Conservation (phyloP, 2,329 filamentous ascomycete species). For the Colletotrichum viniferum region DNA sequence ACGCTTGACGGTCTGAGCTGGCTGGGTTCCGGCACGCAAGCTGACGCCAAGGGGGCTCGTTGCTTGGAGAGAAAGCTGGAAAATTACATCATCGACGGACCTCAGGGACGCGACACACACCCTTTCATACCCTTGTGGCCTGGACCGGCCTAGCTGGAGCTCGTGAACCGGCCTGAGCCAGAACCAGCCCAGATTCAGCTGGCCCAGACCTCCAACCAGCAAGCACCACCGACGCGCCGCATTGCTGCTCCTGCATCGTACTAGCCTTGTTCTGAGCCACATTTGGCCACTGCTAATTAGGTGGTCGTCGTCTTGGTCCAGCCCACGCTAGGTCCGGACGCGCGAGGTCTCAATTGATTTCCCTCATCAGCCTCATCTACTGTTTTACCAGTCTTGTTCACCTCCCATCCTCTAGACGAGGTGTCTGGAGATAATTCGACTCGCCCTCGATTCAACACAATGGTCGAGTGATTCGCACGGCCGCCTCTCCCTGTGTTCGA, state of each 20-base stretch:
- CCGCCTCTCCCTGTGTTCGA: not conserved
- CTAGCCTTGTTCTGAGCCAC: constrained; percentile 10
- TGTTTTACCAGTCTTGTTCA: not conserved
- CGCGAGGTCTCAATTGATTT: constrained; percentile 5
- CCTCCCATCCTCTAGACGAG: not conserved
- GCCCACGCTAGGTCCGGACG: constrained; percentile 9
- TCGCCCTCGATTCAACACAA: not conserved
- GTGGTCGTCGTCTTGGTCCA: not conserved
- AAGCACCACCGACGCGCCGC: not conserved
- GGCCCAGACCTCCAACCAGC: not conserved
- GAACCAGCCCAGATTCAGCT: not conserved
- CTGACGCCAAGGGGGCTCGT: not conserved
- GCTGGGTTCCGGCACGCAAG: not conserved
- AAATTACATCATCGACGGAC: constrained; percentile 16
- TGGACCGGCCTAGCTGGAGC: not conserved
- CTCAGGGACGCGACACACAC: not conserved
- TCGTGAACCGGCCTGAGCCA: not conserved
- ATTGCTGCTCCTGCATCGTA: constrained; percentile 5
- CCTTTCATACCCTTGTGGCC: not conserved
- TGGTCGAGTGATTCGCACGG: not conserved
- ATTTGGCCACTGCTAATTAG: not conserved
- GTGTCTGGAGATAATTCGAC: not conserved
- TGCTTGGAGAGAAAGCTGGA: not conserved
- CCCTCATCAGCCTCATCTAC: not conserved
- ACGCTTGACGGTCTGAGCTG: not conserved